phyloP scores from a whole-genome alignment of 2,329 filamentous ascomycete genomes.

The Colletotrichum orchidophilum region DNA sequence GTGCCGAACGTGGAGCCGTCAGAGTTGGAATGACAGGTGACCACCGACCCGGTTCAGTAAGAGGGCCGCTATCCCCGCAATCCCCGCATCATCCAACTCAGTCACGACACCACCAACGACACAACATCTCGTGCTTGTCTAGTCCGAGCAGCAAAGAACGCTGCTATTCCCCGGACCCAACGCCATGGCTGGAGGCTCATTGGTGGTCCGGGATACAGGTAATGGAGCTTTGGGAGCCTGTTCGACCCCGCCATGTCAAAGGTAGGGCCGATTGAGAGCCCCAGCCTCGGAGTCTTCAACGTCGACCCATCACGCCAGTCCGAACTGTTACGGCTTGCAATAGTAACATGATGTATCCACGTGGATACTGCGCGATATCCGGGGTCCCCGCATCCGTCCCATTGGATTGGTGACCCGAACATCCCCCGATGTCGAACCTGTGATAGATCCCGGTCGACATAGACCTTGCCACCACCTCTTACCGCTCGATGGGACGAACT shows the following conservation, averaged over 20 bases:
- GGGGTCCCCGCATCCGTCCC: conserved; percentile 23
- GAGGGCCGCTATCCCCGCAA: neutral
- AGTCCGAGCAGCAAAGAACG: too few relatives aligned
- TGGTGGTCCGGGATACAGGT: neutral
- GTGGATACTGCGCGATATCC: neutral
- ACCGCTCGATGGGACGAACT: neutral
- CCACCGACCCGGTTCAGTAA: conserved; percentile 21
- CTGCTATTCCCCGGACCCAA: neutral
- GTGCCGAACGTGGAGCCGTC: conserved; percentile 21
- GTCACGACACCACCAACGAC: neutral
- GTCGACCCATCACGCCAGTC: neutral
- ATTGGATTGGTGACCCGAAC: conserved; percentile 10
- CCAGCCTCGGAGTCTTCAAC: neutral
- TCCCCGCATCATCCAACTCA: conserved; percentile 6
- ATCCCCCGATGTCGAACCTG: neutral
- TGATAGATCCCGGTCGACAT: neutral
- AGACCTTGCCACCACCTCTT: neutral
- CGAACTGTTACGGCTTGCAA: neutral
- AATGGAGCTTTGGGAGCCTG: neutral
- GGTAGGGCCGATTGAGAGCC: conserved; percentile 25
- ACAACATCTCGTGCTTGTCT: neutral
- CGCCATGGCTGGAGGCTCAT: neutral
- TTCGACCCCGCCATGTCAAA: neutral
- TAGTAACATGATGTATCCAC: neutral
- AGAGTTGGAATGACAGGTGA: conserved; percentile 16